These are phyloP conservation scores for Helotiales sp. DNA, from an alignment of 2,329 filamentous ascomycete species.

Conservation along the genomic window DNA sequence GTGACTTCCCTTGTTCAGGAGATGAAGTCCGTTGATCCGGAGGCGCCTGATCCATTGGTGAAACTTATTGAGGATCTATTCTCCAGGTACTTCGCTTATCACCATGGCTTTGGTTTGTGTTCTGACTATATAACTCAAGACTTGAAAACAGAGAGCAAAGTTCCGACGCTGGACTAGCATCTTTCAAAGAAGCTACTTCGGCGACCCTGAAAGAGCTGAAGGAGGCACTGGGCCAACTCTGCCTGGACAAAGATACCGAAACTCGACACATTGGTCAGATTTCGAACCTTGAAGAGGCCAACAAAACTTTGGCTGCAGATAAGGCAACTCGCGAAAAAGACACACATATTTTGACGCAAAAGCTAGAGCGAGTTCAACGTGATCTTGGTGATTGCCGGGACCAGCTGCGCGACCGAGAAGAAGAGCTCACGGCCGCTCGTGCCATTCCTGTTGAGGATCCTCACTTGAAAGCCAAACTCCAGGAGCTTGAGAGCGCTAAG, in stretches of 20 bases:
- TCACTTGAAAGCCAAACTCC: conserved; percentile 26
- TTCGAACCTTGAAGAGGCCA: conserved; percentile 30
- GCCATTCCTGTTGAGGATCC: conserved; percentile 33
- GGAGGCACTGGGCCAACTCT: conserved; percentile 30
- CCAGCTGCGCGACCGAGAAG: conserved; percentile 30
- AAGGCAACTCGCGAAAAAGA: conserved; percentile 27
- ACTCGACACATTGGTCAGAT: conserved; percentile 31
- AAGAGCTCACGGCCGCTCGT: conserved; percentile 30
- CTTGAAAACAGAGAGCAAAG: conserved; percentile 27
- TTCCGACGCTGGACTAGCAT: conserved; percentile 13
- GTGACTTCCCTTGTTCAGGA: conserved; percentile 22
- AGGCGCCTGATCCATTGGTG: conserved; percentile 25
- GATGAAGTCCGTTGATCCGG: conserved; percentile 22
- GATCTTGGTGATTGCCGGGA: conserved; percentile 28
- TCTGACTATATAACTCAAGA: conserved; percentile 20
- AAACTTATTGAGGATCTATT: conserved; percentile 37
- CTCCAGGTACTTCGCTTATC: conserved; percentile 28
- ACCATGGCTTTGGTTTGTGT: neutral
- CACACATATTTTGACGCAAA: conserved; percentile 14
- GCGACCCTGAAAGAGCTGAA: conserved; percentile 33
- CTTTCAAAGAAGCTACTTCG: conserved; percentile 23
- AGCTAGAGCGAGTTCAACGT: conserved; percentile 28
- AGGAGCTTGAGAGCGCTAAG: conserved; percentile 35
- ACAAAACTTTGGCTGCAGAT: conserved; percentile 27
- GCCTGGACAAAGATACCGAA: conserved; percentile 28